Base-by-base conservation (phyloP, 1,284 basidiomycete genomes). In the Mycosarcoma maydis region DNA sequence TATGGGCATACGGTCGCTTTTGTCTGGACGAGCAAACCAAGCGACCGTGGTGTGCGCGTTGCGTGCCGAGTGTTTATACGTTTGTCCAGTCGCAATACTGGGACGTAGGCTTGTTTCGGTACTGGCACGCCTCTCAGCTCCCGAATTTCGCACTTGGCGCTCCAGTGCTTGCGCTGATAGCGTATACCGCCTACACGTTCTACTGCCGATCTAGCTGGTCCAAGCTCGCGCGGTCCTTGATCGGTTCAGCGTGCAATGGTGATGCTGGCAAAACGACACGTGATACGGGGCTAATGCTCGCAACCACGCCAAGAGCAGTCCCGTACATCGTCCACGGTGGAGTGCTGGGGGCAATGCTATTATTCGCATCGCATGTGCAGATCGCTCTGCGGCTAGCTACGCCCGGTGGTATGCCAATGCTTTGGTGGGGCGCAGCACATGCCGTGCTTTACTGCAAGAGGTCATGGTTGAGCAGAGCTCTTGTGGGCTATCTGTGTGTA, bases 71-170 rank as follows among this genome's bases (percentile, higher is more conserved):
- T 14, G 87, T 92, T 40, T 98, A 98, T 80, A 84, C 86, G n/a
- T 88, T 91, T 74, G 90, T 92, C 1, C 95, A 98, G 82, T 83
- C 83, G 0, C 84, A 87, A 41, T 98, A 98, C 82, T 98, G 95
- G 86, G 86, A 92, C 80, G 85, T 87, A 60, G 94, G 94, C 6
- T 87, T 93, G 61, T 83, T 97, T 55, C 87, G 86, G 1, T 98
- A 98, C 83, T 98, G 93, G 93, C 88, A 89, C 0, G 54, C 85
- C 5, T 83, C 87, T 24, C 94, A 98, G 80, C 66, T 92, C 2
- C 95, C 95, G 27, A 97, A 98, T 82, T 91, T 98, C 80, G 56
- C 90, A 46, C 85, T 98, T 36, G 89, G 91, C 1, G 77, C 87
- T 0, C 95, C 95, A 0, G 86, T 90, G n/a, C 57, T 80, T 4